These are phyloP conservation scores for Chlorella sp. DNA, from an alignment of 139 green algal species.

Conservation along the genomic window DNA sequence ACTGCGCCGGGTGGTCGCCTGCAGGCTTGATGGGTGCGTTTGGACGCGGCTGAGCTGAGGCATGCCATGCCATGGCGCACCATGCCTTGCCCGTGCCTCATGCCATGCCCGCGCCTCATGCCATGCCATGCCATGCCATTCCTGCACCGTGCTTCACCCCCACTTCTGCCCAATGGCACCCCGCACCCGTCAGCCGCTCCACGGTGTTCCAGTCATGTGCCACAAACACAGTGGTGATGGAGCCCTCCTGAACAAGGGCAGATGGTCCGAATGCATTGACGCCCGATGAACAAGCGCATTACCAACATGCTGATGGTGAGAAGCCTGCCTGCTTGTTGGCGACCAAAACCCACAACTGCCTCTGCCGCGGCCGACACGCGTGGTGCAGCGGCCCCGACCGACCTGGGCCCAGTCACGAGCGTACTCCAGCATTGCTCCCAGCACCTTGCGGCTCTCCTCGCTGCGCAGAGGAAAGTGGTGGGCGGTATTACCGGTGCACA, in stretches of 20 bases:
- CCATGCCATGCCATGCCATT: background rate
- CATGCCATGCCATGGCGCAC: background rate
- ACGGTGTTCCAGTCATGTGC: constrained; percentile 13
- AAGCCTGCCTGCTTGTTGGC: no score
- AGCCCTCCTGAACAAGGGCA: background rate
- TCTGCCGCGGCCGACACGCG: no score
- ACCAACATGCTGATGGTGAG: no score
- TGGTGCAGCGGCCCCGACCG: background rate
- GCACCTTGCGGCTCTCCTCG: constrained; percentile 3
- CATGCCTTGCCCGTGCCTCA: background rate
- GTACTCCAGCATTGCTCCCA: constrained; percentile 7
- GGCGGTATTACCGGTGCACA: no score
- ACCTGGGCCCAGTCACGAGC: constrained; percentile 25
- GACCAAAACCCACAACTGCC: no score
- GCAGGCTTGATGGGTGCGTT: no score
- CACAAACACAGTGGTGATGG: constrained; percentile 26
- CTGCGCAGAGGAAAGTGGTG: background rate
- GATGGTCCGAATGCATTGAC: no score
- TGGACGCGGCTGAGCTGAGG: no score
- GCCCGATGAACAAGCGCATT: no score
- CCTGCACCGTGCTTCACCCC: background rate
- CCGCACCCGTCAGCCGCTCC: constrained; percentile 18
- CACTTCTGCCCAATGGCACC: background rate
- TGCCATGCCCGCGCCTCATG: no score
- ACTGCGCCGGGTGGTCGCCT: constrained; percentile 30